Conservation (phyloP, 1,284 basidiomycete genomes). For the Austropuccinia psidii region DNA sequence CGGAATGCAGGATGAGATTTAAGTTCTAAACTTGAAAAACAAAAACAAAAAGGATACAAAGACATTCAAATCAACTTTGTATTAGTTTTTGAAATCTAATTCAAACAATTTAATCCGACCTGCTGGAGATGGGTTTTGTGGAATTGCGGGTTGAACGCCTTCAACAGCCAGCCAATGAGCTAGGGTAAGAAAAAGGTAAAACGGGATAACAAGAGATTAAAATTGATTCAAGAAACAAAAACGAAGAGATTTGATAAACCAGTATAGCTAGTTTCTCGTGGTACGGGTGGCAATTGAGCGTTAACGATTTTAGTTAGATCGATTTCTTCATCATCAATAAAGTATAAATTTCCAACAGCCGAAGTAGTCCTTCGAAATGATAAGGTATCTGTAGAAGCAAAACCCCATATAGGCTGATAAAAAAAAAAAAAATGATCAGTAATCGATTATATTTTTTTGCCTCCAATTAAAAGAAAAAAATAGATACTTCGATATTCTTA, state of each 20-base stretch:
- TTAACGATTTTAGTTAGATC: constrained; percentile 84
- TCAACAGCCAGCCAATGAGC: constrained; percentile 98
- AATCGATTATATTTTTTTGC: constrained; percentile 67
- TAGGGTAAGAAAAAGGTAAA: constrained; percentile 37
- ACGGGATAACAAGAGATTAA: constrained; percentile 43
- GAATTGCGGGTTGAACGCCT: constrained; percentile 90
- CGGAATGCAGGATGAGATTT: constrained; percentile 6
- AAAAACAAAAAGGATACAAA: neutral
- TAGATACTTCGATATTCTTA: constrained; percentile 72
- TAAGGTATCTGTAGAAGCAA: constrained; percentile 39
- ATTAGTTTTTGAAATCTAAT: constrained; percentile 27
- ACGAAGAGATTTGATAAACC: constrained; percentile 38
- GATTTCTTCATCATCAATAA: constrained; percentile 92
- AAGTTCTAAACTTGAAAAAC: neutral
- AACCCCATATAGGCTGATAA: constrained; percentile 45
- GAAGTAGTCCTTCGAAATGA: constrained; percentile 48
- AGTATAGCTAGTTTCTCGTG: constrained; percentile 68
- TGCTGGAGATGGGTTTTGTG: constrained; percentile 76
- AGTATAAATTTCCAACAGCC: constrained; percentile 59
- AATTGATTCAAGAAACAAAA: constrained; percentile 31
- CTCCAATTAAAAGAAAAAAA: constrained; percentile 51
- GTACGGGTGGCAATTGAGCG: constrained; percentile 69
- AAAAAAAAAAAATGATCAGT: constrained; percentile 58
- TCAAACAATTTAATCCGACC: constrained; percentile 34
- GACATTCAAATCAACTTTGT: constrained; percentile 12